Conservation (phyloP, 208 protist genomes). For the Leishmania major region DNA sequence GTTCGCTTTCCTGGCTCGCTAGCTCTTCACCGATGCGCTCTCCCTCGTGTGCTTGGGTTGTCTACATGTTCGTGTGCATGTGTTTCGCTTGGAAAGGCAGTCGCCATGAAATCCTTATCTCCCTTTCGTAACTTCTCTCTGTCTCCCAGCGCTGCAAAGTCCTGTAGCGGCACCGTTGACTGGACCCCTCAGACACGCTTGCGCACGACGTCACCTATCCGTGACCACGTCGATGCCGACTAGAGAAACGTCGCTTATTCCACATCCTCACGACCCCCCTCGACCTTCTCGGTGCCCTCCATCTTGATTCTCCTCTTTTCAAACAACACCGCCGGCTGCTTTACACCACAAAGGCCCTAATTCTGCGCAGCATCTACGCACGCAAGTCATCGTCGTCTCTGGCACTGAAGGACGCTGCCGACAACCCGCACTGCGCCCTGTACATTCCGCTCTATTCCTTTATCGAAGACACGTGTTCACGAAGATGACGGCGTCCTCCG, state of each 20-base stretch:
- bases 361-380: not conserved
- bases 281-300: no score
- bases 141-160: not conserved
- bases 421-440: not conserved
- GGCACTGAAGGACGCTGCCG: not conserved
- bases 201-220: not conserved
- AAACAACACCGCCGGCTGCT: no score
- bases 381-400: not conserved
- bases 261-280: not conserved
- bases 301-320: not conserved
- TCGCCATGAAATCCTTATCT: not conserved
- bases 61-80: not conserved
- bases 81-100: not conserved
- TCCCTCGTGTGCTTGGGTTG: not conserved
- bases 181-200: not conserved
- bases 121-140: not conserved
- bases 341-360: not conserved
- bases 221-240: not conserved
- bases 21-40: not conserved
- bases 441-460: not conserved
- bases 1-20: not conserved
- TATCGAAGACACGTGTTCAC: not conserved
- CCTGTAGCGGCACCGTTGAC: not conserved
- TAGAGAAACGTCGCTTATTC: not conserved
- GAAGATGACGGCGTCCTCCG: slow-evolving; percentile 5